Base-by-base conservation (phyloP, 2,329 filamentous ascomycete genomes). In the Microdochium nivale region DNA sequence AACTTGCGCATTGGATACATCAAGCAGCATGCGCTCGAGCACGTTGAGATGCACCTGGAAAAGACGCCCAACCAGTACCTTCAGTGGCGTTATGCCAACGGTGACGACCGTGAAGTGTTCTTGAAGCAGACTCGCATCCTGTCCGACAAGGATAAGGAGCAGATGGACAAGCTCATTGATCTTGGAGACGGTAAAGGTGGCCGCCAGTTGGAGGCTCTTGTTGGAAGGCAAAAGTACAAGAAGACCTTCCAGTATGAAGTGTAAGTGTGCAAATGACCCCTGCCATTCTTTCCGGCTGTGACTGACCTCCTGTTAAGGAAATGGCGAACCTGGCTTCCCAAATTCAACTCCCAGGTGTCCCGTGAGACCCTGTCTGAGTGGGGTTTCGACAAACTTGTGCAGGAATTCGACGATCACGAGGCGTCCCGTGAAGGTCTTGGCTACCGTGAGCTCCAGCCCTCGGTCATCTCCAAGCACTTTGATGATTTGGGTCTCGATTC, bases 11-110 rank as follows among this genome's bases (percentile, higher is more conserved):
- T 99, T 62, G 94, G 94, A 51, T 99, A 99, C 77, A 97, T 99
- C 76, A 97, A 97, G 77, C 94, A 99, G 76, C 94, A 99, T 70
- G 94, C 94, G 46, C 80, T 99, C 13, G 94, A 99, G 77, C 94
- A 99, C 81, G 94, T 99, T 11, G 92, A 99, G 74, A 96, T 96
- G 92, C 94, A 99, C 66, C 77, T 97, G 60, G 94, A 99, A 72
- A 99, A 99, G 82, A 99, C 94, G 0, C 94, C 94, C 40, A 97
- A 96, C 69, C 94, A 99, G 72, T 99, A 99, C 66, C 80, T 99
- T 32, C 94, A 97, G 72, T 99, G 94, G 94, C 88, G 94, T 62
- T 99, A 97, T 67, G 89, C 89, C 62, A 90, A 97, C 65, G 94
- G 94, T 65, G 94, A 97, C 61, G 94, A 99, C 63, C 89, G 94